Evolutionary conservation across 495 filamentous ascomycete genomes (phyloP).

Genomic region (Lentithecium fluviatile): DNA sequence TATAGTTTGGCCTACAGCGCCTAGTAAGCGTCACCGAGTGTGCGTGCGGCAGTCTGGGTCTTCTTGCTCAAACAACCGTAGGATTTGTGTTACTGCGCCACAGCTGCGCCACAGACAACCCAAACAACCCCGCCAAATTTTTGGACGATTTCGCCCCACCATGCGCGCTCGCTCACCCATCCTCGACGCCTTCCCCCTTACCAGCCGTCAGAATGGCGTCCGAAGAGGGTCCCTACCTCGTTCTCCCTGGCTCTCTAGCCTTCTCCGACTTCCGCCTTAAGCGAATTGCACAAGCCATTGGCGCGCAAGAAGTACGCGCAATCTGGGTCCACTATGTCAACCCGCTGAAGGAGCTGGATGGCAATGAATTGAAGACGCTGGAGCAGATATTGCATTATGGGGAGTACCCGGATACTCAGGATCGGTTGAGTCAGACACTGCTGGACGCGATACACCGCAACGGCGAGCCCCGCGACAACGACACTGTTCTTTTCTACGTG

Average conservation of each 20-base stretch:
- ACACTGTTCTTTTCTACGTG: slow-evolving; percentile 60
- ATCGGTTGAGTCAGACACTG: slow-evolving; percentile 39
- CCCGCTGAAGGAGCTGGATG: slow-evolving; percentile 37
- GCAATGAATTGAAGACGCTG: slow-evolving; percentile 49
- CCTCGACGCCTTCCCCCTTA: not conserved
- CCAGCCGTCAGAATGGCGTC: slow-evolving; percentile 21
- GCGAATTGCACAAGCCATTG: slow-evolving; percentile 45
- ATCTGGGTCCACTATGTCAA: slow-evolving; percentile 66
- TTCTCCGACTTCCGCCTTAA: slow-evolving; percentile 45
- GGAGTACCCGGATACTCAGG: slow-evolving; percentile 48
- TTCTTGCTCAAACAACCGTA: too few species aligned
- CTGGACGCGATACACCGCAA: slow-evolving; percentile 38
- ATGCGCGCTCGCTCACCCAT: not conserved
- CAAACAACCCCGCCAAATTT: too few species aligned
- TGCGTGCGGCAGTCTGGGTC: too few species aligned
- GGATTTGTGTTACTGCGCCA: too few species aligned
- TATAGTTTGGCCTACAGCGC: too few species aligned
- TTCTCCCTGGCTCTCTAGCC: slow-evolving; percentile 42
- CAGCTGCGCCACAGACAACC: too few species aligned
- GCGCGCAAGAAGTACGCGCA: slow-evolving; percentile 57
- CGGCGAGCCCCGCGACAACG: slow-evolving; percentile 45
- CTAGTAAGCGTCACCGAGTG: too few species aligned
- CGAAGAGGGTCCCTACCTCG: slow-evolving; percentile 23
- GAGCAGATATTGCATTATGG: slow-evolving; percentile 65
- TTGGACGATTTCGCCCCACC: not conserved